A percentile compares a stretch with the other conserved stretches of the same genome.
Evolutionary conservation across 192 early-diverging fungal species (phyloP).

Genomic region (Irineochytrium annulatum): DNA sequence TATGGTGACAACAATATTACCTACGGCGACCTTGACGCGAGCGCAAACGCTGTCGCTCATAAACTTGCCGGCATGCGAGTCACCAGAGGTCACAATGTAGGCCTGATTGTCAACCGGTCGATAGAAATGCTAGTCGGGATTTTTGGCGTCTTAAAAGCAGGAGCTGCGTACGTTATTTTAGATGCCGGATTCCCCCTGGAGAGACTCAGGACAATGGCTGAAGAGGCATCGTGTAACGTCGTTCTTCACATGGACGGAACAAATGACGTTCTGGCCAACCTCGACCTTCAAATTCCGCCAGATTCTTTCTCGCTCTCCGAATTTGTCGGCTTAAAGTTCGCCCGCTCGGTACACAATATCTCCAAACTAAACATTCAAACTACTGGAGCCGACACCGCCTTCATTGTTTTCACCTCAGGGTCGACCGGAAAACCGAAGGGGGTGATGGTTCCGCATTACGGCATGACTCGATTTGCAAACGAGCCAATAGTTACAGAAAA

Average conservation of each 20-base stretch:
- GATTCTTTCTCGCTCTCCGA: no score
- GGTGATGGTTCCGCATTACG: slow-evolving; percentile 23
- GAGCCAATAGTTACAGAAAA: not conserved
- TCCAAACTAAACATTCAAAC: not conserved
- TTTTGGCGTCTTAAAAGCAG: slow-evolving; percentile 27
- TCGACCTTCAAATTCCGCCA: no score
- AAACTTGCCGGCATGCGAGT: slow-evolving; percentile 7
- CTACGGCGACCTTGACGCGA: no score
- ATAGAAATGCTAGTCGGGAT: slow-evolving; percentile 27
- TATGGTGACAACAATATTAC: no score
- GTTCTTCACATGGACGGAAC: slow-evolving; percentile 13
- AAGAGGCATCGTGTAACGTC: not conserved
- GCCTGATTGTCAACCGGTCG: slow-evolving; percentile 15
- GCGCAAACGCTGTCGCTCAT: not conserved
- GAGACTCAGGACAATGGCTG: slow-evolving; percentile 26
- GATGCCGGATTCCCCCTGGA: slow-evolving; percentile 15
- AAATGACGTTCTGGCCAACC: no score
- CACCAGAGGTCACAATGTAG: slow-evolving; percentile 15
- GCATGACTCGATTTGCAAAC: slow-evolving; percentile 12
- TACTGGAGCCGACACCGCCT: slow-evolving; percentile 1
- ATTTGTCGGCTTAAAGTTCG: no score
- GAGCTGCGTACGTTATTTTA: slow-evolving; percentile 28
- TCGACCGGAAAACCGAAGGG: slow-evolving; percentile 44
- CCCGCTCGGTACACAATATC: no score
- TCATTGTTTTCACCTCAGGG: slow-evolving; percentile 34